Base-by-base conservation (phyloP, 768 basidiomycete species). In the Daedaleopsis nitida region DNA sequence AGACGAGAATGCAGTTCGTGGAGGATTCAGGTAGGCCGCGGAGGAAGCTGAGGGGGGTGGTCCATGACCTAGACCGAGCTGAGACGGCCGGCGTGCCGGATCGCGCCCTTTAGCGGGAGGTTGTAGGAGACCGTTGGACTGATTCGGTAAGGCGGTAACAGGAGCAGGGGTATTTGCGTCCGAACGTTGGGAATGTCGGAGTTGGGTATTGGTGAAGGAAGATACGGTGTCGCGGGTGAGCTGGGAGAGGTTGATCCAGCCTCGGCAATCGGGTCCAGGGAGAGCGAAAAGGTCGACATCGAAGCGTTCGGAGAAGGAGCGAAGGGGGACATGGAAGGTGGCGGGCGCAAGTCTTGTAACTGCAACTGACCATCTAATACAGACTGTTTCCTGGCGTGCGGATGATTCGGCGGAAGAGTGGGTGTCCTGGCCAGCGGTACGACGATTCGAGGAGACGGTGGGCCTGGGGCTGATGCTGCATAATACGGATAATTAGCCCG, bases 361-460 rank as follows among this genome's bases (percentile, higher is more conserved):
- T 74, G 74, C 8, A 74, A 57, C 17, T 76, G 77, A 1, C 82
- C 83, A 65, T 88, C 86, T 12, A 85, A 59, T 4, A 90, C 73
- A 17, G 90, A 92, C 19, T 84, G 78, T 70, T 92, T 92, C 37
- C 91, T 84, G 0, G 88, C 91, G 63, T 92, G 91, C 0, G 91
- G 91, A 67, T 92, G 91, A 44, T 83, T 80, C 0, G 84, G 76
- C 0, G 82, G 75, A 24, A 88, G 79, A 11, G 80, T 68, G 5
- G 69, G 62, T 32, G 66, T 52, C 43, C 71, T 83, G 8, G 81
- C 71, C 43, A 86, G 70, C 17, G 83, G 78, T 6, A 83, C 80
- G 3, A 74, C 57, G 24, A 68, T 57, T 3, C 63, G 67, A 1
- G 64, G 43, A 64, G 59, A 63, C 19, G 58, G 49, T 17, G 53